Evolutionary conservation across 2,329 filamentous ascomycete genomes (phyloP).

Genomic region (Verticillium nonalfalfae): DNA sequence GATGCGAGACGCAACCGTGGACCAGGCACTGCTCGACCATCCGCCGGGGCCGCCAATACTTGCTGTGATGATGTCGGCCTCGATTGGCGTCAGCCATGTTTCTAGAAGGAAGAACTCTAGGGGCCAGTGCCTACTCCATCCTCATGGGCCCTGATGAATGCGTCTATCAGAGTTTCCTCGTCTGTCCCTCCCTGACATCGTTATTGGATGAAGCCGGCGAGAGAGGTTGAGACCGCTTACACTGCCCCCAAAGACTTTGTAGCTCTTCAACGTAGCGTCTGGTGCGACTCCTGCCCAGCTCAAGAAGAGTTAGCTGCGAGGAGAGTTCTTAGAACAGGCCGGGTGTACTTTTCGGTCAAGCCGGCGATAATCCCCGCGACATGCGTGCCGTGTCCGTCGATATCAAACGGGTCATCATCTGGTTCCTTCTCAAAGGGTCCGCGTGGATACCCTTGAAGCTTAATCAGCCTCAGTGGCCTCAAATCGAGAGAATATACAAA

Average conservation of each 20-base stretch:
- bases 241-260: slow-evolving; percentile 22
- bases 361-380: slow-evolving; percentile 21
- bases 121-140: slow-evolving; percentile 13
- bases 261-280: slow-evolving; percentile 18
- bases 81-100: background rate
- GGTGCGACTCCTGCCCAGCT: slow-evolving; percentile 19
- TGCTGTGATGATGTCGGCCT: slow-evolving; percentile 24
- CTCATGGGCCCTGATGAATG: slow-evolving; percentile 20
- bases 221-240: background rate
- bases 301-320: too few relatives aligned
- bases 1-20: slow-evolving; percentile 30
- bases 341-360: slow-evolving; percentile 3
- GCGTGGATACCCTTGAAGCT: background rate
- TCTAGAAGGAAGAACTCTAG: too few relatives aligned
- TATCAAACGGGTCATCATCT: slow-evolving; percentile 26
- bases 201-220: background rate
- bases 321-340: too few relatives aligned
- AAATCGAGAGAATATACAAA: background rate
- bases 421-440: slow-evolving; percentile 16
- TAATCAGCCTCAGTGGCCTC: background rate
- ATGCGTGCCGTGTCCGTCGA: slow-evolving; percentile 28
- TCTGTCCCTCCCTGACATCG: slow-evolving; percentile 10
- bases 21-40: slow-evolving; percentile 18
- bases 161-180: slow-evolving; percentile 21
- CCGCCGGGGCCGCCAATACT: slow-evolving; percentile 23